Base-by-base conservation (phyloP, 2,329 filamentous ascomycete genomes). In the Herpotrichia juniperi region DNA sequence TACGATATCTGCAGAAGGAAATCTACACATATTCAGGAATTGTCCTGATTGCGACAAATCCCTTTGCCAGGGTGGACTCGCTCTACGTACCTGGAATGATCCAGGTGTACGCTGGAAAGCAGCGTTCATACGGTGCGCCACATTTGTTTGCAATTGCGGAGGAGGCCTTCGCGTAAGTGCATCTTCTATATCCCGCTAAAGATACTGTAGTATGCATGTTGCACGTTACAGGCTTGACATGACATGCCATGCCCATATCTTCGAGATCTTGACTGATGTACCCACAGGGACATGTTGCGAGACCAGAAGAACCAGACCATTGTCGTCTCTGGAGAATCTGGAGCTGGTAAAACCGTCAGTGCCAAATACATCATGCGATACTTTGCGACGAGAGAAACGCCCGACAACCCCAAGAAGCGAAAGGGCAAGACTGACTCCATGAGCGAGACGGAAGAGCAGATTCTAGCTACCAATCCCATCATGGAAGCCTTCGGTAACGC, bases 341-440 rank as follows among this genome's bases (percentile, higher is more conserved):
- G 94, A 84, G 94, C 94, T 59, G 94, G 94, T 70, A 99, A 99
- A 81, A 99, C 94, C 4, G 94, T 99, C 74, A 97, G 93, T 77
- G 94, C 94, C 66, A 99, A 99, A 80, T 97, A 99, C 78, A 97
- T 99, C 74, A 99, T 99, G 94, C 87, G 94, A 68, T 99, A 99
- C 80, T 99, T 99, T 76, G 94, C 94, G 57, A 99, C 94, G 37
- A 87, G 94, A 84, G 94, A 97, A 76, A 89, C 93, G 7, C 92
- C 94, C 50, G 91, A 96, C 67, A 90, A 93, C 72, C 88, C 91
- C 14, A 88, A 89, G 43, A 88, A 86, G 58, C 87, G 90, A 66
- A 94, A 91, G 76, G 90, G 91, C 55, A 80, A 86, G 65, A 78
- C 79, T 32, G 86, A 87, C 67, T 89, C 87, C 59, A 97, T 97